These are phyloP conservation scores for Pyracantha coccinea DNA, from an alignment of 331 rosid genomes.

Conservation along the genomic window DNA sequence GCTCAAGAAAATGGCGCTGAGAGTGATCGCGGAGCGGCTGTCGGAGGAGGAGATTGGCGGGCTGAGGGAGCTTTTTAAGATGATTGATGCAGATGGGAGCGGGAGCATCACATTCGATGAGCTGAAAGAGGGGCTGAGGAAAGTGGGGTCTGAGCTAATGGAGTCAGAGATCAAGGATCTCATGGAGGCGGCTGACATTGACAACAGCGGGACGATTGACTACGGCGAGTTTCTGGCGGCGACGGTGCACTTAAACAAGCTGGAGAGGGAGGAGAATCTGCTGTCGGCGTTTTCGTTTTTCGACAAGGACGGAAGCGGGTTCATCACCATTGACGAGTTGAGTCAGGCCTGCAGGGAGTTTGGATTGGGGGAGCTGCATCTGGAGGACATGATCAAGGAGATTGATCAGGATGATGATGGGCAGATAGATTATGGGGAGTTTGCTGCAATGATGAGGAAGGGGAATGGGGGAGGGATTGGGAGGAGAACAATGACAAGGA, in stretches of 20 bases:
- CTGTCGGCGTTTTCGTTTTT: constrained; percentile 37
- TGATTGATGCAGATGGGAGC: constrained; percentile 44
- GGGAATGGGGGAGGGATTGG: constrained; percentile 40
- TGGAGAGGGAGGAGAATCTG: constrained; percentile 44
- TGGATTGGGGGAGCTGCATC: constrained; percentile 39
- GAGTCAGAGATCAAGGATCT: constrained; percentile 45
- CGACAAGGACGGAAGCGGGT: constrained; percentile 46
- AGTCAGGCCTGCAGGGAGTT: constrained; percentile 39
- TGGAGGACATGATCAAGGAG: constrained; percentile 42
- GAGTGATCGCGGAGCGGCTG: constrained; percentile 43
- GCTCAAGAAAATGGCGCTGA: constrained; percentile 41
- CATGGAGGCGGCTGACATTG: constrained; percentile 43
- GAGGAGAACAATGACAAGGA: constrained; percentile 34
- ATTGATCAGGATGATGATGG: constrained; percentile 47
- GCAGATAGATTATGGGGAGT: constrained; percentile 37
- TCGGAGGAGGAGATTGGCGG: constrained; percentile 49
- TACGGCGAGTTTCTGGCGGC: constrained; percentile 51
- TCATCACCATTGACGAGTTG: constrained; percentile 41
- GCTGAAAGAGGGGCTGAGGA: constrained; percentile 34
- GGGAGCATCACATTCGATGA: constrained; percentile 45
- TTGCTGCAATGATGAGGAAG: constrained; percentile 48
- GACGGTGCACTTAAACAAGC: constrained; percentile 43
- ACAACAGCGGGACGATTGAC: constrained; percentile 40
- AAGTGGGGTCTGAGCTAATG: constrained; percentile 43
- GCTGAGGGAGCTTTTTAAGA: constrained; percentile 38